Percentiles rank a stretch among this genome's conserved stretches.
phyloP scores from a whole-genome alignment of 2,329 filamentous ascomycete species.

The Colletotrichum falcatum region DNA sequence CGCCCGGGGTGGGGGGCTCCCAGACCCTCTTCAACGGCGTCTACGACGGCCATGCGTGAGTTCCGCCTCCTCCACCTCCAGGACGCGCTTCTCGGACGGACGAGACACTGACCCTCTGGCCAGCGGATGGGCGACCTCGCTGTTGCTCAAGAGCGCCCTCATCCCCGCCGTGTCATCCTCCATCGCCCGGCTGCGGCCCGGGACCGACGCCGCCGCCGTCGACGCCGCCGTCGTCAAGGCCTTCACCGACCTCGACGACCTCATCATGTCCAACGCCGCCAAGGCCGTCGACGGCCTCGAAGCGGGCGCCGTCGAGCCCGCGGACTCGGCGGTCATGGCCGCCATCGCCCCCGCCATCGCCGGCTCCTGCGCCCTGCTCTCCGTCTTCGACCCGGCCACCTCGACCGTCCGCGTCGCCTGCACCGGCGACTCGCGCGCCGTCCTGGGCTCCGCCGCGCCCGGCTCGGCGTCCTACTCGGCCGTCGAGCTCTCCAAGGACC shows the following conservation, averaged over 20 bases:
- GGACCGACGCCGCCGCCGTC: slow-evolving; percentile 59
- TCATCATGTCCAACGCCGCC: slow-evolving; percentile 59
- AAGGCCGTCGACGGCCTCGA: slow-evolving; percentile 47
- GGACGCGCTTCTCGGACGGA: not conserved
- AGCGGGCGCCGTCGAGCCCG: slow-evolving; percentile 43
- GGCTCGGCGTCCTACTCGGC: slow-evolving; percentile 59
- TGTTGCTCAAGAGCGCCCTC: slow-evolving; percentile 54
- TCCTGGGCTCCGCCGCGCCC: slow-evolving; percentile 63
- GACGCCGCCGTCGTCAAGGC: slow-evolving; percentile 67
- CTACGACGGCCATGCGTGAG: slow-evolving; percentile 63
- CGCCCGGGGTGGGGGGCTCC: slow-evolving; percentile 46
- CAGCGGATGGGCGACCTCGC: slow-evolving; percentile 57
- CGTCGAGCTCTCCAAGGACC: slow-evolving; percentile 70
- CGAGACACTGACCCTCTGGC: not conserved
- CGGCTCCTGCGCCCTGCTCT: slow-evolving; percentile 74
- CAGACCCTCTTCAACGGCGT: slow-evolving; percentile 53
- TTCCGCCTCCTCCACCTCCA: slow-evolving; percentile 15
- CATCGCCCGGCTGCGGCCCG: slow-evolving; percentile 47
- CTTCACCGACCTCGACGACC: slow-evolving; percentile 69
- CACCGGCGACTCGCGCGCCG: slow-evolving; percentile 75
- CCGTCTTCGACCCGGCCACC: slow-evolving; percentile 68
- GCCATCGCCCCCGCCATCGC: slow-evolving; percentile 52
- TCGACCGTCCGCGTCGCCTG: slow-evolving; percentile 71
- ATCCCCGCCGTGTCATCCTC: slow-evolving; percentile 56
- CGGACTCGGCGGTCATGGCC: slow-evolving; percentile 28